Evolutionary conservation across 768 basidiomycete genomes (phyloP).

Genomic region (Tylopilus plumbeoviolaceoides): DNA sequence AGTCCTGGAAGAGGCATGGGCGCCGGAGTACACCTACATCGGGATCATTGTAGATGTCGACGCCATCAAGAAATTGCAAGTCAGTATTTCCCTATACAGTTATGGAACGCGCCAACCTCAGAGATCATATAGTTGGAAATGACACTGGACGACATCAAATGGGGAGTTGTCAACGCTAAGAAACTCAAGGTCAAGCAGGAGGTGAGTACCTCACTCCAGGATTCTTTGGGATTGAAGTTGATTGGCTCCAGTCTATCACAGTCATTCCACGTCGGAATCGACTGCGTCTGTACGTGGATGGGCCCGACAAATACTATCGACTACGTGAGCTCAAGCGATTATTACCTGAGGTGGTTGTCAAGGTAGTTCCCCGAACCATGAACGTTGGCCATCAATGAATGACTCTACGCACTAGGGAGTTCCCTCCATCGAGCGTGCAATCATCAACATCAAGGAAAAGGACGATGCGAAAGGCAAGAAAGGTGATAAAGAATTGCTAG

Average conservation of each 20-base stretch:
- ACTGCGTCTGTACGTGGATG: conserved; percentile 76
- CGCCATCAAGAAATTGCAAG: conserved; percentile 86
- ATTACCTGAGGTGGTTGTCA: conserved; percentile 84
- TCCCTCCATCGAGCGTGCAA: conserved; percentile 80
- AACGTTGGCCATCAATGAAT: background rate
- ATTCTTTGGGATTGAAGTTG: background rate
- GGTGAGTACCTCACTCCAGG: conserved; percentile 34
- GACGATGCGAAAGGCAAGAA: conserved; percentile 75
- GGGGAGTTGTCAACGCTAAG: conserved; percentile 79
- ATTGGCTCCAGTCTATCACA: conserved; percentile 58
- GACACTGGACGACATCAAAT: conserved; percentile 88
- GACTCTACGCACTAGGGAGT: conserved; percentile 57
- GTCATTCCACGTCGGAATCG: conserved; percentile 71
- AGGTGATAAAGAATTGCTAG: conserved; percentile 86
- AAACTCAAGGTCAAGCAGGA: conserved; percentile 93
- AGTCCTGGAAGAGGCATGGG: conserved; percentile 95
- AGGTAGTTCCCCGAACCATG: conserved; percentile 42
- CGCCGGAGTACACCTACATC: conserved; percentile 86
- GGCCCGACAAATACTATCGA: conserved; percentile 73
- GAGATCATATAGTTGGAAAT: conserved; percentile 67
- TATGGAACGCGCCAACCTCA: background rate
- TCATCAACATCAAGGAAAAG: conserved; percentile 95
- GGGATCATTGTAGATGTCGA: conserved; percentile 88
- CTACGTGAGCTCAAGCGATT: conserved; percentile 84
- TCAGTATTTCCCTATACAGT: conserved; percentile 22